A percentile compares a stretch with the other conserved stretches of the same genome.
phyloP scores from a whole-genome alignment of 352 stramenopile species.

The Pythium aphanidermatum region DNA sequence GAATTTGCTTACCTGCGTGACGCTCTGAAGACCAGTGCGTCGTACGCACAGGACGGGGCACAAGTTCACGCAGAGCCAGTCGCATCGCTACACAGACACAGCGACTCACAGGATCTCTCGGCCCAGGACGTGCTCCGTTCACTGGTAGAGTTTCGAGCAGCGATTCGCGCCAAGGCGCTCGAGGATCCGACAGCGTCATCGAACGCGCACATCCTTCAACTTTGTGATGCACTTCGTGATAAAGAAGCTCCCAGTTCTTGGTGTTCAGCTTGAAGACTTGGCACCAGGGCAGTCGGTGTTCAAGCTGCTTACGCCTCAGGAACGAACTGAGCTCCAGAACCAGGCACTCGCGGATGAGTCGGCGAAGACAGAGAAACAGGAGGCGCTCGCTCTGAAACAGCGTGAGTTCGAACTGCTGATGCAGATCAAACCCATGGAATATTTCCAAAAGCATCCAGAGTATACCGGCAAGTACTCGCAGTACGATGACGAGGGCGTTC shows the following conservation, averaged over 20 bases:
- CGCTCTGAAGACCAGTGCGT: slow-evolving; percentile 13
- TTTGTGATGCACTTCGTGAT: slow-evolving; percentile 65
- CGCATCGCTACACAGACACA: not conserved
- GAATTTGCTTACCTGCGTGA: slow-evolving; percentile 46
- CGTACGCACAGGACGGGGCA: slow-evolving; percentile 1
- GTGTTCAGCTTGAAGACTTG: slow-evolving; percentile 68
- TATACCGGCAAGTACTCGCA: slow-evolving; percentile 40
- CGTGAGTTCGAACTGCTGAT: slow-evolving; percentile 56
- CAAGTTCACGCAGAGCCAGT: not conserved
- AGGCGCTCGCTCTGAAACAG: slow-evolving; percentile 31
- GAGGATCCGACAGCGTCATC: slow-evolving; percentile 30
- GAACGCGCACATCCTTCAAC: slow-evolving; percentile 37
- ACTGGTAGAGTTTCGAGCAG: slow-evolving; percentile 57
- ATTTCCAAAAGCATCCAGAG: slow-evolving; percentile 41
- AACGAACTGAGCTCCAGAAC: slow-evolving; percentile 19
- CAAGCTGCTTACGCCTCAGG: slow-evolving; percentile 40
- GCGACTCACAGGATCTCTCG: not conserved
- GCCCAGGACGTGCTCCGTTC: slow-evolving; percentile 35
- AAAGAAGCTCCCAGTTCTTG: slow-evolving; percentile 41
- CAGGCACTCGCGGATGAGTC: slow-evolving; percentile 1
- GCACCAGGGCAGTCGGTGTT: slow-evolving; percentile 50
- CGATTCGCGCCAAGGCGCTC: slow-evolving; percentile 51
- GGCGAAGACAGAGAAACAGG: slow-evolving; percentile 7
- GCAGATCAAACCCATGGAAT: slow-evolving; percentile 48
- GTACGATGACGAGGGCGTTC: slow-evolving; percentile 55